Evolutionary conservation across 177 flowering plant species (phyloP).

Genomic region (Vitis hybrid): DNA sequence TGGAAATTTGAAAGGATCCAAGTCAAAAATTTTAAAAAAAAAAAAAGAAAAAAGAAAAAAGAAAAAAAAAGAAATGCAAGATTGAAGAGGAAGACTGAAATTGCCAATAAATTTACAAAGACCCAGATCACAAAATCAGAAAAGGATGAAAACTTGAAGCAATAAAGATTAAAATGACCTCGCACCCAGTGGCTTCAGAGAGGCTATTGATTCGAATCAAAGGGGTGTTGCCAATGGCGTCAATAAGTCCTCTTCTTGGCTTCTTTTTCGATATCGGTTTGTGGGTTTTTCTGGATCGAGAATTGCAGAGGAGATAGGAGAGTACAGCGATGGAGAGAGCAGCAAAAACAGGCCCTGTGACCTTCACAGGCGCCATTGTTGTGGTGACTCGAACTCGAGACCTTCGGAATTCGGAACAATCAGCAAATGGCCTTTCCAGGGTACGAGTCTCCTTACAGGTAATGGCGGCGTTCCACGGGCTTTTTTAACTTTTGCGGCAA

Average conservation of each 20-base stretch:
- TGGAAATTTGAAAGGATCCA: not conserved
- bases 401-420: not conserved
- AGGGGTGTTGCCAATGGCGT: conserved; percentile 92
- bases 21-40: not conserved
- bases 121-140: not conserved
- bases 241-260: conserved; percentile 56
- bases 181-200: conserved; percentile 91
- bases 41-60: not conserved
- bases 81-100: not conserved
- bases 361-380: conserved; percentile 41
- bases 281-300: conserved; percentile 11
- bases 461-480: too few relatives aligned
- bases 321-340: conserved; percentile 40
- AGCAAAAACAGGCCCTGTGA: conserved; percentile 30
- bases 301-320: conserved; percentile 36
- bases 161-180: conserved; percentile 25
- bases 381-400: conserved; percentile 8
- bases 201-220: conserved; percentile 93
- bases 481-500: too few relatives aligned
- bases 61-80: not conserved
- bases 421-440: too few relatives aligned
- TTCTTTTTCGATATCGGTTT: conserved; percentile 16
- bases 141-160: not conserved
- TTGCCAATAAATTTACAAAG: not conserved
- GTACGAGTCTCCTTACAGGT: not conserved